Percentiles rank a stretch among this genome's conserved stretches.
Conservation (phyloP, 225 moss, liverwort and hornwort species). For the Sphagnum tenellum region DNA sequence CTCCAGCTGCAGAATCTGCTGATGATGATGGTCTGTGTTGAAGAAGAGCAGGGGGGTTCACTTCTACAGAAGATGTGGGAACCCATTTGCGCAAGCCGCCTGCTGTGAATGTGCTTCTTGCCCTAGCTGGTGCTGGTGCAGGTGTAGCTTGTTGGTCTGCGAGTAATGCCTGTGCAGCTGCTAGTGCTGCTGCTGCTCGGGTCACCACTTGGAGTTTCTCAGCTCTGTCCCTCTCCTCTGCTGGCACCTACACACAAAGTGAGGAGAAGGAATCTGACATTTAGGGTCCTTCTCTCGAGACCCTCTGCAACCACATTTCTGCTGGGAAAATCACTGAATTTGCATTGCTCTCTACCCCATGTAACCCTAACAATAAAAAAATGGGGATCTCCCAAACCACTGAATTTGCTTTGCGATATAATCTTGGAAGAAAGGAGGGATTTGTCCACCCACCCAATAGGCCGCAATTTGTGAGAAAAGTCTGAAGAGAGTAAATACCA, state of each 20-base stretch:
- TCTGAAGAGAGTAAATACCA: no score
- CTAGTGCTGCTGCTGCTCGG: conserved; percentile 89
- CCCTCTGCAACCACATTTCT: not conserved
- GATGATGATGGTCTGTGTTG: conserved; percentile 44
- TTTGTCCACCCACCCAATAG: not conserved
- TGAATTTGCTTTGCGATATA: no score
- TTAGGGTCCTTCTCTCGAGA: not conserved
- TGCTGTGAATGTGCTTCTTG: conserved; percentile 13
- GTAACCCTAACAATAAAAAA: not conserved
- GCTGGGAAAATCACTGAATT: not conserved
- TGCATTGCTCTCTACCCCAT: not conserved
- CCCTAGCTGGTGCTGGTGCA: conserved; percentile 7
- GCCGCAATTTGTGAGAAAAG: not conserved
- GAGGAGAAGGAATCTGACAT: not conserved
- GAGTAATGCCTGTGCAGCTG: conserved; percentile 82
- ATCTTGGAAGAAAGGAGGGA: not conserved
- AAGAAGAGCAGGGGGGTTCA: conserved; percentile 54
- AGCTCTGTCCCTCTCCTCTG: conserved; percentile 67
- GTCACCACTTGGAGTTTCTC: conserved; percentile 69
- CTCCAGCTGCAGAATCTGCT: conserved; percentile 9
- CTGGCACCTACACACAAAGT: conserved; percentile 43
- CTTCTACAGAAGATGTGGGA: conserved; percentile 59
- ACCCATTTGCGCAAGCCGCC: conserved; percentile 15
- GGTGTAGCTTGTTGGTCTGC: conserved; percentile 27
- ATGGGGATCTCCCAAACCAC: not conserved